These are phyloP conservation scores for Sutorius eximius DNA, from an alignment of 1,284 basidiomycete species.

Conservation along the genomic window DNA sequence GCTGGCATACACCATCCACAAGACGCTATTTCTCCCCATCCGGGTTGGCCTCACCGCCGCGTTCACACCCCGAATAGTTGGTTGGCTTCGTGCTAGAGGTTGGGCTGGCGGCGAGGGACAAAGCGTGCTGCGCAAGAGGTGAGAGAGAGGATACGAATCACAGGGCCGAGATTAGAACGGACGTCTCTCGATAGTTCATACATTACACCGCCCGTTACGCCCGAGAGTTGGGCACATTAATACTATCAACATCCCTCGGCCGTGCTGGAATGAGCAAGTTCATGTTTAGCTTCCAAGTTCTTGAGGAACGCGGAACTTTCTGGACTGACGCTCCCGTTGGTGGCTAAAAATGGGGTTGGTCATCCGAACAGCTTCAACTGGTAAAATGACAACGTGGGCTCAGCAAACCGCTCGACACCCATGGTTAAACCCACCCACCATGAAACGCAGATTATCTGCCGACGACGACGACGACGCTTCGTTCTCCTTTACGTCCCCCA, in stretches of 20 bases:
- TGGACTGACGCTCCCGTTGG: background rate
- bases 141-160: constrained; percentile 46
- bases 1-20: constrained; percentile 94
- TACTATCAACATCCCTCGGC: background rate
- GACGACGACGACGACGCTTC: constrained; percentile 16
- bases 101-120: constrained; percentile 73
- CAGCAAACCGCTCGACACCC: constrained; percentile 46
- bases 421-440: constrained; percentile 49
- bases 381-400: constrained; percentile 34
- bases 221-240: background rate
- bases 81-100: constrained; percentile 71
- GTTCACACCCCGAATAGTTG: constrained; percentile 82
- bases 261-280: background rate
- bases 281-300: constrained; percentile 1
- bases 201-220: constrained; percentile 8
- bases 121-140: constrained; percentile 63
- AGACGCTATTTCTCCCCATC: constrained; percentile 90
- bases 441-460: constrained; percentile 48
- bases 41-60: constrained; percentile 88
- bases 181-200: background rate
- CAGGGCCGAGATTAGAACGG: constrained; percentile 8
- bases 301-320: constrained; percentile 5
- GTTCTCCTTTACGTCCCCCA: constrained; percentile 9
- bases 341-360: constrained; percentile 7
- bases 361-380: background rate